Base-by-base conservation (phyloP, 805 yeast species). In the Lachancea mirantina region DNA sequence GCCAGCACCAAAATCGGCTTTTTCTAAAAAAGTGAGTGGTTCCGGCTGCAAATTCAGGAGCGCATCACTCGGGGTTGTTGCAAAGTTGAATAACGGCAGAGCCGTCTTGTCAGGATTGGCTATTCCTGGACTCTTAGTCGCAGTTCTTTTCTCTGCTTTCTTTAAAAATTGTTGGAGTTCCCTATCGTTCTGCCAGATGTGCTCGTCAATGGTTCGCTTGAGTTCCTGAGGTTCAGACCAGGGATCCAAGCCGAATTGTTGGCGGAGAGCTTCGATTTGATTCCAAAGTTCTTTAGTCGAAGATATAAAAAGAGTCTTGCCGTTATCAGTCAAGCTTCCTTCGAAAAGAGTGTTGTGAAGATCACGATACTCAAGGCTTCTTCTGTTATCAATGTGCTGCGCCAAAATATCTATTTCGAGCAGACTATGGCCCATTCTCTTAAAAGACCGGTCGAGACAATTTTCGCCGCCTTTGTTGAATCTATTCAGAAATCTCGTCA, bases 391-490 rank as follows among this genome's bases (percentile, higher is more conserved):
- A 8, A 89, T 79, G 52, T 68, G 59, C n/a, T 61, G 66, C 0
- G 85, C 77, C 5, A 65, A 45, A 1, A 79, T 59, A 52, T 89
- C 96, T 9, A 87, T 49, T 50, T 89, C 97, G 4, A 85, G 50
- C 7, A 77, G 58, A 4, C 79, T 65, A 38, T 73, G 63, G 0
- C 87, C 81, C 33, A 76, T 70, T 37, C 94, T 59, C 1, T 71
- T 68, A 36, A 60, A 47, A 3, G 26, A 35, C 10, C 31, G 35
- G 16, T 27, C 28, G n/a, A 48, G 29, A 2, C 41, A 35, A 19
- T 54, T 47, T 0, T 38, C 37, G 1, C 48, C 49, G 11, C 31
- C 32, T 4, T 36, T 27, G 22, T 43, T 34, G 30, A 47, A 61
- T 5, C 45, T 49, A 7, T 45, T 39, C 13, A 72, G 33, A 11